Evolutionary conservation across 108 stramenopile species (phyloP).

Genomic region (Seminavis robusta): DNA sequence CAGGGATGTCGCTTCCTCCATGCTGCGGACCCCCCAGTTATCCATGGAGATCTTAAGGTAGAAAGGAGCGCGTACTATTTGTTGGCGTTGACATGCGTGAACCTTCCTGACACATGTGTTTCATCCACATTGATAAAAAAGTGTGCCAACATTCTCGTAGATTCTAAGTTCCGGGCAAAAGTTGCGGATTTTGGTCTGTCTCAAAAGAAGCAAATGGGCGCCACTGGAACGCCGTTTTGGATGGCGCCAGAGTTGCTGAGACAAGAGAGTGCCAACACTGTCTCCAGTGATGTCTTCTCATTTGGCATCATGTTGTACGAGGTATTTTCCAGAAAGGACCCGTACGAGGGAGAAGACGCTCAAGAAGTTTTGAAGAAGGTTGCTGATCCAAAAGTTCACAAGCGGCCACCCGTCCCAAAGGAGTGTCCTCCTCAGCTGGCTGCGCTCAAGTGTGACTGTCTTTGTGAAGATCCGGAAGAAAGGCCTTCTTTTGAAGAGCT

Average conservation of each 20-base stretch:
- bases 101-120: no score
- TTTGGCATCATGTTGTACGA: conserved; percentile 62
- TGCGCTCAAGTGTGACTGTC: conserved; percentile 35
- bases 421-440: conserved; percentile 20
- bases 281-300: conserved; percentile 50
- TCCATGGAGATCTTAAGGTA: conserved; percentile 44
- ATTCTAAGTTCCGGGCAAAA: conserved; percentile 40
- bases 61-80: no score
- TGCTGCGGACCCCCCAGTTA: conserved; percentile 30
- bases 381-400: conserved; percentile 26
- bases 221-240: conserved; percentile 91
- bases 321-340: conserved; percentile 40
- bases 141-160: conserved; percentile 55
- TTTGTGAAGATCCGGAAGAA: conserved; percentile 21
- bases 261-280: conserved; percentile 26
- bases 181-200: conserved; percentile 58
- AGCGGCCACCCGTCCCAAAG: conserved; percentile 36
- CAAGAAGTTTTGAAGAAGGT: conserved; percentile 26
- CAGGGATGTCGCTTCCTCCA: conserved; percentile 51
- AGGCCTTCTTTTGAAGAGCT: conserved; percentile 12
- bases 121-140: no score
- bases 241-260: conserved; percentile 86
- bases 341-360: conserved; percentile 45
- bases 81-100: no score
- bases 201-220: conserved; percentile 29